phyloP scores from a whole-genome alignment of 345 rosid species.

The Eucalyptus marginata region DNA sequence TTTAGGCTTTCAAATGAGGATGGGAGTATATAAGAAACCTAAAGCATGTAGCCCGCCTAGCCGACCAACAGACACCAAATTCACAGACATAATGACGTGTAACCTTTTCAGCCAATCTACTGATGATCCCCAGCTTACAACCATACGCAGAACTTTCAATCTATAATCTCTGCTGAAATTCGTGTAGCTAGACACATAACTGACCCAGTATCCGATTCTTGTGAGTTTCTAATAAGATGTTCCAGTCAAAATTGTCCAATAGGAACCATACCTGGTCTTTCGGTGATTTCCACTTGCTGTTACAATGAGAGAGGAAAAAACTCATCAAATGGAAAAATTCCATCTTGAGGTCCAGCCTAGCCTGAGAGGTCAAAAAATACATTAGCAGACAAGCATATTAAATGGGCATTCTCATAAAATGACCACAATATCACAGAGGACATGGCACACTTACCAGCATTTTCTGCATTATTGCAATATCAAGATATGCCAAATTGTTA shows the following conservation, averaged over 20 bases:
- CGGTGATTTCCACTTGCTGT: constrained; percentile 56
- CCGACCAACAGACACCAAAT: not conserved
- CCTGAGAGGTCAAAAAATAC: constrained; percentile 18
- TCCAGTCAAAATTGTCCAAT: not conserved
- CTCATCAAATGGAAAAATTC: constrained; percentile 73
- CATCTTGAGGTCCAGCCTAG: constrained; percentile 67
- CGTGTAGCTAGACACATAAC: not conserved
- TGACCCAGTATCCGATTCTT: not conserved
- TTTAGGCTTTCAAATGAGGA: not conserved
- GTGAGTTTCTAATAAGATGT: not conserved
- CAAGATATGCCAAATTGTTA: constrained; percentile 62
- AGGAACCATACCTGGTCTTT: constrained; percentile 40
- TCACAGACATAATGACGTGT: not conserved
- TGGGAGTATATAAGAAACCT: not conserved
- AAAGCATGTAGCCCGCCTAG: not conserved
- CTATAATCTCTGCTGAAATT: not conserved
- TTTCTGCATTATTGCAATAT: constrained; percentile 44
- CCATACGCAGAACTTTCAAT: not conserved
- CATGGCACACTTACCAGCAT: constrained; percentile 40
- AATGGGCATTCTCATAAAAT: not conserved
- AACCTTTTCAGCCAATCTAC: not conserved
- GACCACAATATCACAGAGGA: not conserved
- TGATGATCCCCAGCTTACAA: not conserved
- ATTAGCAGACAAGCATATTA: not conserved
- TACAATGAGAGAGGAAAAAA: constrained; percentile 71